Evolutionary conservation across 2,329 filamentous ascomycete species (phyloP).

Genomic region (Exophiala dermatitidis): DNA sequence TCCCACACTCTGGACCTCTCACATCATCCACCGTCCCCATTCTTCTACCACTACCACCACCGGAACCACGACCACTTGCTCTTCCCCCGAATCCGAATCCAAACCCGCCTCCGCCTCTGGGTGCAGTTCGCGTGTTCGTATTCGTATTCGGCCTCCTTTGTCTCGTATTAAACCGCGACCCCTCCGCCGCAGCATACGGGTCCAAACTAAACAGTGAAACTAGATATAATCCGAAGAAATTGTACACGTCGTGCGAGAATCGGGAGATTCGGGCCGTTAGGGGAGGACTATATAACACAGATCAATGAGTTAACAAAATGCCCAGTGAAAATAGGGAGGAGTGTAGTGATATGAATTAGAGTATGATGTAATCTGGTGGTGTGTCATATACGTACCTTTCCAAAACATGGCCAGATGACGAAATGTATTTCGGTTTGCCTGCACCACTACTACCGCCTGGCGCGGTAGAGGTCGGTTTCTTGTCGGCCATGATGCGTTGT

Average conservation of each 20-base stretch:
- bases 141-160: conserved; percentile 27
- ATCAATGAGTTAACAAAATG: no score
- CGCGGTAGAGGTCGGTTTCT: no score
- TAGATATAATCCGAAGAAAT: conserved; percentile 45
- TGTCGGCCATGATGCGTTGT: no score
- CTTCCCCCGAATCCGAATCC: conserved; percentile 25
- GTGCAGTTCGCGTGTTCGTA: conserved; percentile 29
- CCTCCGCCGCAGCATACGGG: conserved; percentile 40
- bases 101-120: conserved; percentile 19
- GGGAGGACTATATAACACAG: conserved; percentile 35
- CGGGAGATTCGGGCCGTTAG: conserved; percentile 38
- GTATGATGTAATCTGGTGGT: no score
- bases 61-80: conserved; percentile 30
- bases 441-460: no score
- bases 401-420: conserved; percentile 22
- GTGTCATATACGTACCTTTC: no score
- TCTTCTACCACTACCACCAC: conserved; percentile 32
- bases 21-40: conserved; percentile 44
- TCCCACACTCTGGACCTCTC: conserved; percentile 42
- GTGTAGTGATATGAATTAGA: no score
- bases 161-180: conserved; percentile 41
- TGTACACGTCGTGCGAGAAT: conserved; percentile 38
- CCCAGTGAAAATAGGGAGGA: neutral
- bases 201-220: conserved; percentile 44
- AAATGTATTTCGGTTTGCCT: conserved; percentile 13